Conservation (phyloP, 805 yeast species). For the Soucietia sequanensis region DNA sequence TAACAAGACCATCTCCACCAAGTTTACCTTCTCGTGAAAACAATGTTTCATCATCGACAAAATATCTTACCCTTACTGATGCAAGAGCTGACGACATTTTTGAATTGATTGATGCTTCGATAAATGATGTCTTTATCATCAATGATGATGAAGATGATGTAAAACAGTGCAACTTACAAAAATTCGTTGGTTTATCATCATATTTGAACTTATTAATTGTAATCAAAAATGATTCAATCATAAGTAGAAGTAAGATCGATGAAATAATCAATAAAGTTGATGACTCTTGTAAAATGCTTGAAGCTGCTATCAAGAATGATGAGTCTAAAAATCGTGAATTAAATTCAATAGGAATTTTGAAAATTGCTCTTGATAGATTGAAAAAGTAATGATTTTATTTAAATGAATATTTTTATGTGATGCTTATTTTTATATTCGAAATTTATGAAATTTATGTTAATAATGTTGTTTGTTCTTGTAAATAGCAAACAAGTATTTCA, state of each 20-base stretch:
- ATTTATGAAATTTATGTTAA: no score
- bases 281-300: conserved; percentile 20
- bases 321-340: conserved; percentile 15
- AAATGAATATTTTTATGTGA: no score
- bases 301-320: conserved; percentile 18
- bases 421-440: no score
- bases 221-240: conserved; percentile 20
- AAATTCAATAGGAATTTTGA: conserved; percentile 34
- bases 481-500: no score
- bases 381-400: no score
- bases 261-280: conserved; percentile 13
- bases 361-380: conserved; percentile 35
- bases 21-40: conserved; percentile 34
- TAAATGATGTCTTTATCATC: conserved; percentile 34
- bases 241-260: conserved; percentile 15
- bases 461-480: no score
- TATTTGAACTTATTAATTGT: conserved; percentile 54
- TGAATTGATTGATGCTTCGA: conserved; percentile 36
- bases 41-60: conserved; percentile 20
- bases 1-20: conserved; percentile 20
- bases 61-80: conserved; percentile 43
- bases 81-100: conserved; percentile 44
- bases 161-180: conserved; percentile 16
- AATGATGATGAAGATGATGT: no score
- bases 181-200: conserved; percentile 48